phyloP scores from a whole-genome alignment of 2,329 filamentous ascomycete genomes.

The Diaporthe ilicicola region DNA sequence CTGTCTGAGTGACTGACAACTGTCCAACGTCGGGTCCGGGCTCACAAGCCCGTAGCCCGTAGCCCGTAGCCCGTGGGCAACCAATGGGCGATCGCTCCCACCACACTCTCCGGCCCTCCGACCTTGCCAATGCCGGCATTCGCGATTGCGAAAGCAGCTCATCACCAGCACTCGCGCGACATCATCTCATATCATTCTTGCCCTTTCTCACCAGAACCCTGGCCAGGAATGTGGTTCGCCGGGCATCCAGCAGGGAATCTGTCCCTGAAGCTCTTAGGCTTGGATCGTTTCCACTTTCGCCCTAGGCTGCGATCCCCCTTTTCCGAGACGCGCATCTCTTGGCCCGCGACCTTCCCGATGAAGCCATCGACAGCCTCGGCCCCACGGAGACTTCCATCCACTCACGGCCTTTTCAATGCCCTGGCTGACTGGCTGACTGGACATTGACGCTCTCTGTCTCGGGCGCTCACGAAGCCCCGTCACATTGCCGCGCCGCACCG shows the following conservation, averaged over 20 bases:
- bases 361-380: conserved; percentile 26
- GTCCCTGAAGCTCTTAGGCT: conserved; percentile 1
- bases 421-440: not conserved
- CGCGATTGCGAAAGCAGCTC: not conserved
- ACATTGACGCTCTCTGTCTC: not conserved
- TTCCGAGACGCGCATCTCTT: conserved; percentile 21
- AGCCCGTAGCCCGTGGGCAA: not conserved
- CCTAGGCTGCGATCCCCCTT: conserved; percentile 28
- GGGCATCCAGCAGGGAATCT: not conserved
- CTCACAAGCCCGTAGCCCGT: not conserved
- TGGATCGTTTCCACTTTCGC: conserved; percentile 28
- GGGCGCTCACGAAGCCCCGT: not conserved
- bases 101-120: too few species aligned
- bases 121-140: conserved; percentile 7
- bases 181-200: not conserved
- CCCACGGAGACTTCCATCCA: conserved; percentile 9
- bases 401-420: not conserved
- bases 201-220: not conserved
- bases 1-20: too few species aligned
- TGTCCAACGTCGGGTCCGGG: conserved; percentile 1
- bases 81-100: not conserved
- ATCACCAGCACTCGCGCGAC: not conserved
- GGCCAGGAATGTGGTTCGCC: not conserved
- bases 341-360: conserved; percentile 29
- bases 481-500: not conserved